These are phyloP conservation scores for Colletotrichum cereale DNA, from an alignment of 2,329 filamentous ascomycete genomes.

Conservation along the genomic window DNA sequence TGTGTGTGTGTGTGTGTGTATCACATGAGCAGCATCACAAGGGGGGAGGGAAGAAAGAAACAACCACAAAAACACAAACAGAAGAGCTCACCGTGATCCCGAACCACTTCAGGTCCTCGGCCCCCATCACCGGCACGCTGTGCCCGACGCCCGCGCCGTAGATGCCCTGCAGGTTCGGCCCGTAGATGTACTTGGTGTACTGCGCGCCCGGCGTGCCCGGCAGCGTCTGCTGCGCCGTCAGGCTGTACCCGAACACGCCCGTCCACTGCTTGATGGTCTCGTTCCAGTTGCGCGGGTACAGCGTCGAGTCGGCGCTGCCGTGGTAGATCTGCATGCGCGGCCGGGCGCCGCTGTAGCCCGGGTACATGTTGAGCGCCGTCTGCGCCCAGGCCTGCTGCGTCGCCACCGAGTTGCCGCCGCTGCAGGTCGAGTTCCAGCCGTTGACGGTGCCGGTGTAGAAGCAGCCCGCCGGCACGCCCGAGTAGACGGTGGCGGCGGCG, in stretches of 20 bases:
- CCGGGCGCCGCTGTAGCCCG: constrained; percentile 61
- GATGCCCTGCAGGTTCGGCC: constrained; percentile 49
- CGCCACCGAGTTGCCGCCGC: constrained; percentile 56
- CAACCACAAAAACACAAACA: rapidly evolving
- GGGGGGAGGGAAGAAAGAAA: no score
- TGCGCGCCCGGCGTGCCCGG: constrained; percentile 47
- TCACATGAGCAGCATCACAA: no score
- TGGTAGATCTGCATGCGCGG: constrained; percentile 71
- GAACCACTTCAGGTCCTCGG: constrained; percentile 45
- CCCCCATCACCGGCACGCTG: constrained; percentile 49
- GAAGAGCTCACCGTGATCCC: constrained; percentile 32
- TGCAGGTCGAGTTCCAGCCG: constrained; percentile 66
- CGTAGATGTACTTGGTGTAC: constrained; percentile 50
- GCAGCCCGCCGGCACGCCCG: constrained; percentile 59
- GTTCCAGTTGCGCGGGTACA: constrained; percentile 66
- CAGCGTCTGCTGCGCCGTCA: constrained; percentile 45
- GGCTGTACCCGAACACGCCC: constrained; percentile 58
- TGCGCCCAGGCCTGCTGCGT: constrained; percentile 62
- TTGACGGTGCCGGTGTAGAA: constrained; percentile 56
- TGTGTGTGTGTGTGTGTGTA: no score
- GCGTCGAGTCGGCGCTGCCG: constrained; percentile 62
- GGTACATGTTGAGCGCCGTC: constrained; percentile 60
- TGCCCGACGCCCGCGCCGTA: constrained; percentile 50
- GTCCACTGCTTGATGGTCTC: constrained; percentile 71
- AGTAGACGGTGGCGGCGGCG: constrained; percentile 57